Evolutionary conservation across 179 eudicot genomes (phyloP).

Genomic region (Amaranthus tricolor): DNA sequence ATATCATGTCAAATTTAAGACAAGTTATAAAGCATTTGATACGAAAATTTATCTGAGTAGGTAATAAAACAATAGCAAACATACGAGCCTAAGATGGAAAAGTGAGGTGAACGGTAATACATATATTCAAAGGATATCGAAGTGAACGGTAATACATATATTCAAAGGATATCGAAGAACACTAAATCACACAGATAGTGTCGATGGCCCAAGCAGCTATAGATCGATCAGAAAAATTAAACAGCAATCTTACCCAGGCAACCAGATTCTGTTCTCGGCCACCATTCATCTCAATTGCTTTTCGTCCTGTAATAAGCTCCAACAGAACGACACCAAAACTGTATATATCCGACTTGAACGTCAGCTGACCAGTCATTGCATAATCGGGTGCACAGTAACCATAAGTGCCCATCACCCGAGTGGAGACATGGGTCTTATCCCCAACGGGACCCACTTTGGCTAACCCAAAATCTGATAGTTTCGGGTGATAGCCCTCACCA

Average conservation of each 20-base stretch:
- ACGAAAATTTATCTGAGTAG: too few species aligned
- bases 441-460: conserved; percentile 56
- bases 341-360: conserved; percentile 47
- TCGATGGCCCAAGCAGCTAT: background rate
- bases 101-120: too few species aligned
- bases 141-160: too few species aligned
- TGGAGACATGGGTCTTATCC: conserved; percentile 52
- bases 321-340: conserved; percentile 55
- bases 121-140: too few species aligned
- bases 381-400: conserved; percentile 37
- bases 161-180: background rate
- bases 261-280: conserved; percentile 47
- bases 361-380: conserved; percentile 50
- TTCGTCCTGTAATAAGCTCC: conserved; percentile 56
- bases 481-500: conserved; percentile 59
- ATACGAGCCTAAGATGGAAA: background rate
- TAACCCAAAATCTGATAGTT: conserved; percentile 65
- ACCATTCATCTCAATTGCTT: conserved; percentile 45
- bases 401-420: conserved; percentile 44
- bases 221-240: conserved; percentile 6
- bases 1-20: too few species aligned
- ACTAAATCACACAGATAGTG: background rate
- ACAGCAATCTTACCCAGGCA: conserved; percentile 45
- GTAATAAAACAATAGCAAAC: background rate
- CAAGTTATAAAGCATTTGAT: too few species aligned